These are phyloP conservation scores for Hebeloma cylindrosporum DNA, from an alignment of 768 basidiomycete genomes.

Conservation along the genomic window DNA sequence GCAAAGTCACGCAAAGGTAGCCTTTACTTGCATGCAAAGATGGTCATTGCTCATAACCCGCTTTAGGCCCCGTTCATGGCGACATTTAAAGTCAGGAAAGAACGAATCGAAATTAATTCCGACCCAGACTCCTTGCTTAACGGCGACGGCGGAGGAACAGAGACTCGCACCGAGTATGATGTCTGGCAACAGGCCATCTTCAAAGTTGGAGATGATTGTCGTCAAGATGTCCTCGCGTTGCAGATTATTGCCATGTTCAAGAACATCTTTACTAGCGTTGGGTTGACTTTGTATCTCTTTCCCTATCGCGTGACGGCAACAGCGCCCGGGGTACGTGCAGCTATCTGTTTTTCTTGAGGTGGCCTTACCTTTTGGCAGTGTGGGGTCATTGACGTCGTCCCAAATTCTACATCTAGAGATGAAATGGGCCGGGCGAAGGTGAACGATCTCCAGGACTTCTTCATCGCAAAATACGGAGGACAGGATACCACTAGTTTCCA, in stretches of 20 bases:
- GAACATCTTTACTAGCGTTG: constrained; percentile 89
- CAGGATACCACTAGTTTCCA: constrained; percentile 90
- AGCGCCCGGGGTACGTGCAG: constrained; percentile 78
- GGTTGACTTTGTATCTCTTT: constrained; percentile 87
- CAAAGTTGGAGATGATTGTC: constrained; percentile 99
- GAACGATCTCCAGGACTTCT: constrained; percentile 94
- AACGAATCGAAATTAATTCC: constrained; percentile 61
- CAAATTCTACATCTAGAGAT: constrained; percentile 95
- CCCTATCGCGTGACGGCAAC: constrained; percentile 98
- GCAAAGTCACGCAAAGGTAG: constrained; percentile 96
- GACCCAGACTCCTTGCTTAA: constrained; percentile 77
- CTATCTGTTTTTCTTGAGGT: neutral
- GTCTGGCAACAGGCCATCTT: constrained; percentile 99
- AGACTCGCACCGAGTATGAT: constrained; percentile 69
- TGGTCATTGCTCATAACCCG: constrained; percentile 2
- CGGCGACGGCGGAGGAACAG: constrained; percentile 54
- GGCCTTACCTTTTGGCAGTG: constrained; percentile 51
- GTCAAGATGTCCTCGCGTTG: constrained; percentile 96
- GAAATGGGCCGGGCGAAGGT: constrained; percentile 99
- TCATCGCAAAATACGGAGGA: constrained; percentile 89
- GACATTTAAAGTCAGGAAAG: constrained; percentile 96
- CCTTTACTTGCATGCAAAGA: constrained; percentile 4
- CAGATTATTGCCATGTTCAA: constrained; percentile 99
- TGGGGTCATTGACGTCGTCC: constrained; percentile 97
- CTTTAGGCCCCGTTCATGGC: constrained; percentile 98